Evolutionary conservation across 1,284 basidiomycete species (phyloP).

Genomic region (Melampsora larici-populina): DNA sequence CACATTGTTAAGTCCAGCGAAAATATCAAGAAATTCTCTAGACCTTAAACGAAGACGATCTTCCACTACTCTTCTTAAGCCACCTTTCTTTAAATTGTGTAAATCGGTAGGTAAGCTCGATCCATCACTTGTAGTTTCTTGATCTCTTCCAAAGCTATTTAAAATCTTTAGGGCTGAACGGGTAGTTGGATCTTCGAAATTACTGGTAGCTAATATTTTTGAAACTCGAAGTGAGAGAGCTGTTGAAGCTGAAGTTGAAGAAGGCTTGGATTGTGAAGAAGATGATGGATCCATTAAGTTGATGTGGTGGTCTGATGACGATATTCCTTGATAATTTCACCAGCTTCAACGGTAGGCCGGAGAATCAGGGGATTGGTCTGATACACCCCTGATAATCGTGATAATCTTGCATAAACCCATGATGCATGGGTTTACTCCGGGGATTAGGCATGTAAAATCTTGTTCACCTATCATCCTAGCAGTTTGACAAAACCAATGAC

Average conservation of each 20-base stretch:
- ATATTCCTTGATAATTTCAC: too few species aligned
- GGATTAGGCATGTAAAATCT: too few species aligned
- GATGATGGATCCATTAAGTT: not conserved
- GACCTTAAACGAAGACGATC: constrained; percentile 53
- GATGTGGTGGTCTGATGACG: too few species aligned
- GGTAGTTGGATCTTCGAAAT: constrained; percentile 73
- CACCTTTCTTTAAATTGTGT: constrained; percentile 26
- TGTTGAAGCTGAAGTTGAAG: constrained; percentile 9
- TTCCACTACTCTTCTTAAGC: constrained; percentile 44
- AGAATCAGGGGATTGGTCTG: too few species aligned
- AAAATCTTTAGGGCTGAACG: constrained; percentile 76
- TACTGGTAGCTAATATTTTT: constrained; percentile 75
- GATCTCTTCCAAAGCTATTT: constrained; percentile 65
- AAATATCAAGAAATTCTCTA: constrained; percentile 53
- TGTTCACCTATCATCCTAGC: too few species aligned
- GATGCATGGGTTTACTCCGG: too few species aligned
- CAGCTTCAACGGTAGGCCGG: too few species aligned
- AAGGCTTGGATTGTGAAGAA: not conserved
- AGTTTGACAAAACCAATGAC: too few species aligned
- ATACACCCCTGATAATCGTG: too few species aligned
- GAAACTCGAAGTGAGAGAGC: constrained; percentile 70
- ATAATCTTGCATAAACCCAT: too few species aligned
- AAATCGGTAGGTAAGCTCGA: constrained; percentile 41
- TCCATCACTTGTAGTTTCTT: not conserved
- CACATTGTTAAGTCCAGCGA: constrained; percentile 53